phyloP scores from a whole-genome alignment of 2,329 filamentous ascomycete genomes.

The Aspergillus ustus region DNA sequence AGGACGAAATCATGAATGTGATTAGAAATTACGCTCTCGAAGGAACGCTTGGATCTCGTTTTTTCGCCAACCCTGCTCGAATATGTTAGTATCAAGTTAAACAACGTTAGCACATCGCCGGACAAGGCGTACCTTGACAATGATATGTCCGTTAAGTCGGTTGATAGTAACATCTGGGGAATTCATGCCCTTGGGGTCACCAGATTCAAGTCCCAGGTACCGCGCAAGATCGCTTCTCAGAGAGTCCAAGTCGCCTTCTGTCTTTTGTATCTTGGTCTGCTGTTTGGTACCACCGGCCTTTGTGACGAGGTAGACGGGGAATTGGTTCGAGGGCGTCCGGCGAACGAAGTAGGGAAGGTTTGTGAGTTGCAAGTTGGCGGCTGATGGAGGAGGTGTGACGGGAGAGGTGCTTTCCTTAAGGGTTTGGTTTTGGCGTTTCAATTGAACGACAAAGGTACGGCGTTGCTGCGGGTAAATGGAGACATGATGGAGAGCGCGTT shows the following conservation, averaged over 20 bases:
- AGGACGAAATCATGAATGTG: neutral
- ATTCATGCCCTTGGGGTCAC: constrained; percentile 42
- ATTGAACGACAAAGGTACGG: constrained; percentile 43
- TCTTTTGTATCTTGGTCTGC: constrained; percentile 76
- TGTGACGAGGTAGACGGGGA: constrained; percentile 75
- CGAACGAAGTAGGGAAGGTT: constrained; percentile 71
- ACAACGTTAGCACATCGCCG: neutral
- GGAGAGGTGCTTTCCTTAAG: constrained; percentile 32
- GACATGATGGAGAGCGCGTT: constrained; percentile 23
- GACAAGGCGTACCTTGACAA: constrained; percentile 66
- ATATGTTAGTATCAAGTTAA: constrained; percentile 19
- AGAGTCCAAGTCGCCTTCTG: constrained; percentile 71
- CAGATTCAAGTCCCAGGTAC: constrained; percentile 60
- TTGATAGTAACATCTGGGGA: constrained; percentile 56
- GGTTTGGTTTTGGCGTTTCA: constrained; percentile 42
- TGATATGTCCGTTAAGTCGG: constrained; percentile 71
- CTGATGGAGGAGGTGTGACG: constrained; percentile 38
- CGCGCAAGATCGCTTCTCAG: constrained; percentile 67
- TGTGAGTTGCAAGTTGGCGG: constrained; percentile 40
- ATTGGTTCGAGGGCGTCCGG: constrained; percentile 70
- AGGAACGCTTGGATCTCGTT: constrained; percentile 55
- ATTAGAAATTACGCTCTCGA: constrained; percentile 50
- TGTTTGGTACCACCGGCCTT: constrained; percentile 78
- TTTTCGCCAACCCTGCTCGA: constrained; percentile 54
- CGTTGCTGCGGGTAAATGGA: constrained; percentile 34